Evolutionary conservation across 2,329 filamentous ascomycete genomes (phyloP), one percentile per base, ranked within the genome.

Genomic region (Coniochaeta sp.): DNA sequence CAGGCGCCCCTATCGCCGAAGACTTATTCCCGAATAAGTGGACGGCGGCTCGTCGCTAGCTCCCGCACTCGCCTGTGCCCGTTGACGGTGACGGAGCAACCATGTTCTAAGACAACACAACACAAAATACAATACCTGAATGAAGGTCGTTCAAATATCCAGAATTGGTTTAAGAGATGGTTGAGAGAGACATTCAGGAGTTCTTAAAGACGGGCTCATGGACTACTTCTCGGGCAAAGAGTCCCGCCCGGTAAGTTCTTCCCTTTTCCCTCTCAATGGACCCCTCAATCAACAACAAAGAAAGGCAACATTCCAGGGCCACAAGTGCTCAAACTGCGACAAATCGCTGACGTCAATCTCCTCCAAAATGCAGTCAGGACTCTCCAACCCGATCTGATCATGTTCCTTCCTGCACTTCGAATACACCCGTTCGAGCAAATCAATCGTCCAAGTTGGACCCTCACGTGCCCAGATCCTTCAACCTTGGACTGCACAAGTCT

Each of bases 141-240:
- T n/a, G n/a, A n/a, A n/a, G n/a, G n/a, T n/a, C n/a, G n/a, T n/a
- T n/a, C n/a, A n/a, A n/a, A n/a, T n/a, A n/a, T n/a, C n/a, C n/a
- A n/a, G n/a, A n/a, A n/a, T n/a, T n/a, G n/a, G n/a, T n/a, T n/a
- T n/a, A n/a, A 42, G 38, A 42, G 26, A 77, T 76, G 74, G 69
- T 66, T 52, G 70, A 72, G 52, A 59, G 70, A 50, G 69, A 76
- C 56, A 71, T 78, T 33, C 66, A 76, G 40, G 68, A 69, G 55
- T 64, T 77, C 55, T 68, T 80, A 32, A 64, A 72, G 57, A 75
- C 73, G 57, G 77, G 77, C 51, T 76, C 73, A 52, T 80, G 75
- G 61, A 74, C 67, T 56, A 76, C 74, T 28, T 71, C 74, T 8
- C 70, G 76, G 56, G 67, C 70, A 32, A 68, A 62, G 55, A 67